Conservation (phyloP, 257 asterid species). For the Buddleja alternifolia region DNA sequence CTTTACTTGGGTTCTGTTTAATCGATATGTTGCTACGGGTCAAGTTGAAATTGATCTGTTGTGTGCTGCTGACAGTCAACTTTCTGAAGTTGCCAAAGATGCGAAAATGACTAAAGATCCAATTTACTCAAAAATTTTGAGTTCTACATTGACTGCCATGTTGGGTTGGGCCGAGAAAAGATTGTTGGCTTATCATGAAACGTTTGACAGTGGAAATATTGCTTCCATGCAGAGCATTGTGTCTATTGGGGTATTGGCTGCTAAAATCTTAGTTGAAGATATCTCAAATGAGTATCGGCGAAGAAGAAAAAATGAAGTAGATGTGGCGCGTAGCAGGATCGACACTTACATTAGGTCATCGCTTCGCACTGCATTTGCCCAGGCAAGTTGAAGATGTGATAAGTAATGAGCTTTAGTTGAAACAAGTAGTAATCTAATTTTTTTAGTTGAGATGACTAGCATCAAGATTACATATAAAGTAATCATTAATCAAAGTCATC, state of each 20-base stretch:
- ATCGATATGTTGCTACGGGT: conserved; percentile 86
- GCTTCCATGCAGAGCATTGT: conserved; percentile 90
- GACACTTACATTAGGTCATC: conserved; percentile 97
- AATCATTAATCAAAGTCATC: conserved; percentile 2
- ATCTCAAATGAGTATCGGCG: conserved; percentile 94
- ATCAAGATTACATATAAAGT: not conserved
- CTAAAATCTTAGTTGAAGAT: conserved; percentile 91
- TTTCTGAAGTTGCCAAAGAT: conserved; percentile 91
- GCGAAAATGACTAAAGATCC: conserved; percentile 83
- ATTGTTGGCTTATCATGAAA: conserved; percentile 95
- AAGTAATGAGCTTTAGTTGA: conserved; percentile 23
- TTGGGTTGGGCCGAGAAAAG: conserved; percentile 99
- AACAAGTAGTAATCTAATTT: conserved; percentile 11
- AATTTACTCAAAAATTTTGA: conserved; percentile 69
- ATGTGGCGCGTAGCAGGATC: conserved; percentile 88
- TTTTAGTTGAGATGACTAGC: not conserved
- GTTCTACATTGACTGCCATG: conserved; percentile 86
- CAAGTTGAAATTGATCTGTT: conserved; percentile 79
- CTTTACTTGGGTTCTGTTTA: conserved; percentile 91
- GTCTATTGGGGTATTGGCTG: conserved; percentile 85
- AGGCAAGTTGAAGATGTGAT: conserved; percentile 66
- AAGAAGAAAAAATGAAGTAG: conserved; percentile 86
- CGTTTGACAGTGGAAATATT: conserved; percentile 72
- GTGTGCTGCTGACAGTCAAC: conserved; percentile 79
- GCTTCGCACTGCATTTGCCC: conserved; percentile 98